Evolutionary conservation across 225 moss, liverwort and hornwort genomes (phyloP).

Genomic region (Physcomitrellopsis africana): DNA sequence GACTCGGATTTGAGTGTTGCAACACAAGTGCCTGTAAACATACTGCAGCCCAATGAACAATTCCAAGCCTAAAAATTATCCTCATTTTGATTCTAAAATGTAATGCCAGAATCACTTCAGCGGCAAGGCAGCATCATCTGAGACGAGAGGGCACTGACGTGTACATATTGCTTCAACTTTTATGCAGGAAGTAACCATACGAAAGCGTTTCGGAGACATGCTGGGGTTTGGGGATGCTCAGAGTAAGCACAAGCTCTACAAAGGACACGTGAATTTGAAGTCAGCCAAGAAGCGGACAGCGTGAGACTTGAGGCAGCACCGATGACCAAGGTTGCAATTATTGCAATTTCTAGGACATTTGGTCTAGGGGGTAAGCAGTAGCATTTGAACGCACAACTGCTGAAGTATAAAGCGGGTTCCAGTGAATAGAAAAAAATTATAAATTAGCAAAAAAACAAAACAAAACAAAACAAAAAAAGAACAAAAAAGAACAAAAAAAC

Average conservation of each 20-base stretch:
- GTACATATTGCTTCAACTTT: constrained; percentile 5
- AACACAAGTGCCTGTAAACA: neutral
- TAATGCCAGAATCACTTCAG: constrained; percentile 1
- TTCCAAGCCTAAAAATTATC: neutral
- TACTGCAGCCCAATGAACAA: neutral
- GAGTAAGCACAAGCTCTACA: constrained; percentile 18
- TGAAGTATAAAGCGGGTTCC: neutral
- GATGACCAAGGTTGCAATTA: constrained; percentile 4
- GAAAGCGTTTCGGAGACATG: constrained; percentile 27
- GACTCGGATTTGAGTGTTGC: neutral
- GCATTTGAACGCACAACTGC: constrained; percentile 18
- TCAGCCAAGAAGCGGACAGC: constrained; percentile 16
- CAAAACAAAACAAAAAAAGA: neutral
- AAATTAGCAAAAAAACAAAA: neutral
- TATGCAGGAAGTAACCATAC: constrained; percentile 26
- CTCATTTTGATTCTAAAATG: neutral
- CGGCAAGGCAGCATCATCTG: constrained; percentile 6
- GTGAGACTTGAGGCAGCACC: constrained; percentile 6
- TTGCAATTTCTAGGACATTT: neutral
- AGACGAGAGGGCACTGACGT: neutral
- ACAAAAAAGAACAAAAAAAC: neutral
- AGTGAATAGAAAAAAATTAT: neutral
- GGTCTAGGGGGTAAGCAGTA: constrained; percentile 5
- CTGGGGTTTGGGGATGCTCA: constrained; percentile 11
- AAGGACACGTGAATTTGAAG: constrained; percentile 3